phyloP scores from a whole-genome alignment of 1,284 basidiomycete species.

The Pholiota adiposa region DNA sequence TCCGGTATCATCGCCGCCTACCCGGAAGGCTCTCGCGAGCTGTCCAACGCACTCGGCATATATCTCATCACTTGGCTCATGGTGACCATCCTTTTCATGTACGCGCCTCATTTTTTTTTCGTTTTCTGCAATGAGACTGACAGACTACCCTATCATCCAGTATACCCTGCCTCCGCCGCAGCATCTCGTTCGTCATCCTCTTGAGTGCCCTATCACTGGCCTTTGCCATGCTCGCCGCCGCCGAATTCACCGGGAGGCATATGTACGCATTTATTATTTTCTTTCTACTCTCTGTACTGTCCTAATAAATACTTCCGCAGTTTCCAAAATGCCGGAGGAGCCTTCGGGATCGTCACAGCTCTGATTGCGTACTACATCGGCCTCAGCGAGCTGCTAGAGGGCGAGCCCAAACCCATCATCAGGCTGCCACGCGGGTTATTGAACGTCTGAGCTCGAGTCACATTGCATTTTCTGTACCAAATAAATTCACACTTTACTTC shows the following conservation, averaged over 20 bases:
- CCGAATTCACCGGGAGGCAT: slow-evolving; percentile 38
- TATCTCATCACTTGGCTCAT: slow-evolving; percentile 75
- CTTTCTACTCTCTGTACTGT: neutral
- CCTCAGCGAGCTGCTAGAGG: slow-evolving; percentile 58
- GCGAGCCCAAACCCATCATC: slow-evolving; percentile 49
- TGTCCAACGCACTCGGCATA: slow-evolving; percentile 64
- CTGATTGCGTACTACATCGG: slow-evolving; percentile 73
- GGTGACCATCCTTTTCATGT: slow-evolving; percentile 68
- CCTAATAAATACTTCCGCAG: slow-evolving; percentile 20
- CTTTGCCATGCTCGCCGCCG: slow-evolving; percentile 60
- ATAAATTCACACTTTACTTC: neutral
- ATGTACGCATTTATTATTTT: slow-evolving; percentile 25
- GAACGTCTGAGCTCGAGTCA: too few relatives aligned
- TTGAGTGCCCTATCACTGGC: slow-evolving; percentile 77
- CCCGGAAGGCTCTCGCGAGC: slow-evolving; percentile 37
- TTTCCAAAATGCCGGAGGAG: slow-evolving; percentile 44
- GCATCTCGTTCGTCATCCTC: slow-evolving; percentile 65
- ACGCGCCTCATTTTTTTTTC: slow-evolving; percentile 29
- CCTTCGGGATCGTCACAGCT: slow-evolving; percentile 70
- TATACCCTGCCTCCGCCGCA: slow-evolving; percentile 68
- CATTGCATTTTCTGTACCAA: neutral
- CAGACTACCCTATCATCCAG: slow-evolving; percentile 35
- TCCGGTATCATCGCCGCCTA: slow-evolving; percentile 64
- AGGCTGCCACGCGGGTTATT: slow-evolving; percentile 49
- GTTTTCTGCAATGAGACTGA: neutral